These are phyloP conservation scores for Acacia concinna DNA, from an alignment of 331 rosid genomes.

Conservation along the genomic window DNA sequence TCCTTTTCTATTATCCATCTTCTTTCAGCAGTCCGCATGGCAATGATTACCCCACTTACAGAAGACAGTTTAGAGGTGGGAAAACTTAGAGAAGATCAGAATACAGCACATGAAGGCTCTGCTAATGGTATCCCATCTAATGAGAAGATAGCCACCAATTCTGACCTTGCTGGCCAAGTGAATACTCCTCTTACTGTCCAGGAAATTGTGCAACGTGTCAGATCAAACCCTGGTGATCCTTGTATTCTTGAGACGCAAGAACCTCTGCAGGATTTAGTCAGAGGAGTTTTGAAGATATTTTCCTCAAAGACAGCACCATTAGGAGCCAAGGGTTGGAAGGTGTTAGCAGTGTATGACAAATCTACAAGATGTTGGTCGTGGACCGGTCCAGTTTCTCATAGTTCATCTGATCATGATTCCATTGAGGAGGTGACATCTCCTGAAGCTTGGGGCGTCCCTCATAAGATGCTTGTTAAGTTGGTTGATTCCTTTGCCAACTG, in stretches of 20 bases:
- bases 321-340: slow-evolving; percentile 97
- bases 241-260: slow-evolving; percentile 96
- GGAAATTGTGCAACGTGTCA: slow-evolving; percentile 82
- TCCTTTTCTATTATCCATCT: slow-evolving; percentile 92
- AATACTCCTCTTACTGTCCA: slow-evolving; percentile 68
- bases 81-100: slow-evolving; percentile 52
- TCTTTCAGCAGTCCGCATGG: slow-evolving; percentile 94
- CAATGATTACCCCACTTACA: slow-evolving; percentile 69
- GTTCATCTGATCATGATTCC: slow-evolving; percentile 57
- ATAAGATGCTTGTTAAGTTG: slow-evolving; percentile 93
- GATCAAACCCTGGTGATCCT: slow-evolving; percentile 93
- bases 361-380: slow-evolving; percentile 85
- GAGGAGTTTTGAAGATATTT: slow-evolving; percentile 94
- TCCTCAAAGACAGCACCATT: slow-evolving; percentile 97
- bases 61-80: slow-evolving; percentile 64
- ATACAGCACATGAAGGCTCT: slow-evolving; percentile 42
- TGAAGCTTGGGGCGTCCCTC: slow-evolving; percentile 93
- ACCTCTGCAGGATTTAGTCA: slow-evolving; percentile 94
- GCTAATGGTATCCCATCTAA: slow-evolving; percentile 30
- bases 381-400: slow-evolving; percentile 74
- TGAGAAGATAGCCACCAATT: slow-evolving; percentile 28
- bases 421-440: slow-evolving; percentile 81
- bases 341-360: slow-evolving; percentile 70
- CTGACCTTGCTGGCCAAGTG: slow-evolving; percentile 52
- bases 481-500: slow-evolving; percentile 97